Conservation (phyloP, 2,329 filamentous ascomycete genomes). For the Ceratocystis smalleyi region DNA sequence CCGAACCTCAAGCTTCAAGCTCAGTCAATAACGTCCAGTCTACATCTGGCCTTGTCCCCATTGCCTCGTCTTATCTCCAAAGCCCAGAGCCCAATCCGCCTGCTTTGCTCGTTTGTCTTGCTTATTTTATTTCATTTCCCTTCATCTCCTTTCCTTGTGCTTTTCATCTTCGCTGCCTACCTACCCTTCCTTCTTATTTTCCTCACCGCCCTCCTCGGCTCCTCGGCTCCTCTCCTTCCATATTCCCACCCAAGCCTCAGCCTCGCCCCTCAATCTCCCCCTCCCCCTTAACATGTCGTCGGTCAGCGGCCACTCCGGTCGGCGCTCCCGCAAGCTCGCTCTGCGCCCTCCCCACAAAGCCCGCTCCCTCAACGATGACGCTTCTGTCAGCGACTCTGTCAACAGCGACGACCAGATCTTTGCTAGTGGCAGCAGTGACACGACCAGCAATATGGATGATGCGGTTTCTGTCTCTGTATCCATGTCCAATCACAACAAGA, state of each 20-base stretch:
- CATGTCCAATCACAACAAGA: constrained; percentile 28
- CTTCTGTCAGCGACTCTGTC: constrained; percentile 50
- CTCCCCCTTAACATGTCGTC: constrained; percentile 19
- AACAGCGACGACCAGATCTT: constrained; percentile 45
- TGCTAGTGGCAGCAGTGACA: constrained; percentile 43
- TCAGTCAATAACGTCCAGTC: neutral
- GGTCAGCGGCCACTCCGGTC: neutral
- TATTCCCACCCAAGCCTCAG: too few relatives aligned
- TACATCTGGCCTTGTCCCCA: neutral
- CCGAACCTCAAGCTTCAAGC: too few relatives aligned
- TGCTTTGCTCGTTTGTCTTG: neutral
- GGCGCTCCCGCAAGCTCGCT: constrained; percentile 44
- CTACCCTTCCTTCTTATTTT: constrained; percentile 13
- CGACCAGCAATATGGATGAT: constrained; percentile 38
- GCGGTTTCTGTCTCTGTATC: constrained; percentile 38
- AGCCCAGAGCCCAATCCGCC: too few relatives aligned
- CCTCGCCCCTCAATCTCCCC: neutral
- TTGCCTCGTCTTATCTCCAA: neutral
- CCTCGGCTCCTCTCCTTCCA: neutral
- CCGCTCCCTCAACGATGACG: constrained; percentile 41
- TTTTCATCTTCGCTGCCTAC: neutral
- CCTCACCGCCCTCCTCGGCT: constrained; percentile 12
- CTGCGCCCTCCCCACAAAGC: constrained; percentile 38
- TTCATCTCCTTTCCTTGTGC: neutral
- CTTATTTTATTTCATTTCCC: neutral